Evolutionary conservation across 139 green algal species (phyloP).

Genomic region (Chlorella ohadii): DNA sequence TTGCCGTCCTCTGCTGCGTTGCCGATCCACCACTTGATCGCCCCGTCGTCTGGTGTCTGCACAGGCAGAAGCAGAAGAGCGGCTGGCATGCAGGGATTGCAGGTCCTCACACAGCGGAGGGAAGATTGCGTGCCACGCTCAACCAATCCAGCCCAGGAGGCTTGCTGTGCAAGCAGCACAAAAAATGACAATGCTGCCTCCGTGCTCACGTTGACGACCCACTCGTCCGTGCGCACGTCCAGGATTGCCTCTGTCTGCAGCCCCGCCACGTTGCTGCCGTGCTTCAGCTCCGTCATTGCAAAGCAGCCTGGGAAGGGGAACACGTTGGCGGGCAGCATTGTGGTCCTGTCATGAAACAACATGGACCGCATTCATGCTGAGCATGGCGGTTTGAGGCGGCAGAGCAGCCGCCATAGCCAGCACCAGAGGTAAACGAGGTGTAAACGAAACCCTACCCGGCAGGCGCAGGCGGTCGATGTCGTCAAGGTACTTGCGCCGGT

Average conservation of each 20-base stretch:
- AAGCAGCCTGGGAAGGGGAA: conserved; percentile 81
- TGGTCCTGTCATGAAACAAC: no score
- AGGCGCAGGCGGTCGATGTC: conserved; percentile 69
- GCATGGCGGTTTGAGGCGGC: no score
- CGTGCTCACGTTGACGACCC: conserved; percentile 69
- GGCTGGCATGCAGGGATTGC: not conserved
- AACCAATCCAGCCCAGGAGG: no score
- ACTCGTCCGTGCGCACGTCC: conserved; percentile 82
- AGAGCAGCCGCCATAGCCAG: not conserved
- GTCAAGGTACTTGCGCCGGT: conserved; percentile 78
- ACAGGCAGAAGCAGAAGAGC: not conserved
- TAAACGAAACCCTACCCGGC: conserved; percentile 22
- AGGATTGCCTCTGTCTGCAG: conserved; percentile 84
- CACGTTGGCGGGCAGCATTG: no score
- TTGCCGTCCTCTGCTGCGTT: conserved; percentile 86
- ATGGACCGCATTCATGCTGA: no score
- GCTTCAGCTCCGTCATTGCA: conserved; percentile 91
- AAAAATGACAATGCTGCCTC: not conserved
- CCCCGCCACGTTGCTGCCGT: conserved; percentile 82
- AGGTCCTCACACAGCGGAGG: not conserved
- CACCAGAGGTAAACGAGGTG: no score
- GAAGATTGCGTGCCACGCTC: no score
- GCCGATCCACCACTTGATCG: conserved; percentile 85
- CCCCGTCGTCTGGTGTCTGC: conserved; percentile 62
- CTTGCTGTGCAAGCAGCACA: no score